Evolutionary conservation across 2,329 filamentous ascomycete species (phyloP).

Genomic region (Aspergillus novofumigatus): DNA sequence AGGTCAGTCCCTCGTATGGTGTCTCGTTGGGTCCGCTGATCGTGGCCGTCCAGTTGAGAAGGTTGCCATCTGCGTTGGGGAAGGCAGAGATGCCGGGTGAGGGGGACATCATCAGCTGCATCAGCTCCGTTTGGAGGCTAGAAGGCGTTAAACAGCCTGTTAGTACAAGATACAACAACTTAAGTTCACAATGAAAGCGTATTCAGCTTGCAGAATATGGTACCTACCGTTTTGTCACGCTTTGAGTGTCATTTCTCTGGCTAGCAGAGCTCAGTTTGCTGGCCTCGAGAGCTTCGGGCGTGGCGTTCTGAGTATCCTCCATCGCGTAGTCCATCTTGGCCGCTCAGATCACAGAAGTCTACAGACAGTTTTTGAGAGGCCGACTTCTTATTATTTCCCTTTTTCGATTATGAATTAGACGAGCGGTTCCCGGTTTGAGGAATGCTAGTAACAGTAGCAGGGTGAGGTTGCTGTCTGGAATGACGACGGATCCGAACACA

Average conservation of each 20-base stretch:
- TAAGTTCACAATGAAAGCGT: not conserved
- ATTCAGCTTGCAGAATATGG: not conserved
- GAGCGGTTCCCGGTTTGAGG: constrained; percentile 16
- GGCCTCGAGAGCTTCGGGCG: constrained; percentile 58
- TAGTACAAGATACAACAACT: not conserved
- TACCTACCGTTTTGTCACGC: constrained; percentile 70
- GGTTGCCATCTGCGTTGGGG: constrained; percentile 81
- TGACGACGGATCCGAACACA: constrained; percentile 29
- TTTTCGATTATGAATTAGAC: not conserved
- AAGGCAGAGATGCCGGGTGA: constrained; percentile 94
- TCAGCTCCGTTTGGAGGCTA: constrained; percentile 93
- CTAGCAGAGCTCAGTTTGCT: constrained; percentile 56
- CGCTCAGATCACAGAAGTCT: not conserved
- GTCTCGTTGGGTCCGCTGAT: constrained; percentile 89
- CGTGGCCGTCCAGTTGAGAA: constrained; percentile 89
- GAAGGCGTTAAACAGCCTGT: not conserved
- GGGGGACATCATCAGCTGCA: constrained; percentile 95
- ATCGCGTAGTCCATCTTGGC: constrained; percentile 51
- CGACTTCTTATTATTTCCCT: not conserved
- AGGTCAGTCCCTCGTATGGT: constrained; percentile 78
- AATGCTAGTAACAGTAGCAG: constrained; percentile 19
- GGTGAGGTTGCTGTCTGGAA: constrained; percentile 30
- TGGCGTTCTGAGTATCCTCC: constrained; percentile 65
- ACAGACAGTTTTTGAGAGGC: not conserved
- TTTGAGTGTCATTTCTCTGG: constrained; percentile 63